Conservation (phyloP, 495 filamentous ascomycete genomes). For the Penicillium lividum region DNA sequence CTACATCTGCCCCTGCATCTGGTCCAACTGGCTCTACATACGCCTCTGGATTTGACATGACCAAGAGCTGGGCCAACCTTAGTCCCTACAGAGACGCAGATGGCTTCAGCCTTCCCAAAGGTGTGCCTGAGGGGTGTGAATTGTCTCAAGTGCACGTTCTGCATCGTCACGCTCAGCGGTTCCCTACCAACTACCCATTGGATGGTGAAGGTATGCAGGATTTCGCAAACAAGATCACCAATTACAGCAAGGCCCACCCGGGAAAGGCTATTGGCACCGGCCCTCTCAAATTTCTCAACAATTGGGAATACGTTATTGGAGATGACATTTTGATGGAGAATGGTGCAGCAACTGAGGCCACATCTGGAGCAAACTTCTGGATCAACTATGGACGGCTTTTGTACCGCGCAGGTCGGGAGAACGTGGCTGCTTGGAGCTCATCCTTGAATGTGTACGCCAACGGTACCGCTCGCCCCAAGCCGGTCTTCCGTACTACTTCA, state of each 20-base stretch:
- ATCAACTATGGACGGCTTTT: constrained; percentile 52
- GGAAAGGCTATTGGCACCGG: constrained; percentile 36
- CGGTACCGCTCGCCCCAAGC: constrained; percentile 45
- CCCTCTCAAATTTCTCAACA: constrained; percentile 50
- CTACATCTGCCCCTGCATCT: background rate
- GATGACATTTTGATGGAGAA: constrained; percentile 44
- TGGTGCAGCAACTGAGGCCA: constrained; percentile 53
- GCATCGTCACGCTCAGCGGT: constrained; percentile 56
- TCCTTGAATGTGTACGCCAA: constrained; percentile 45
- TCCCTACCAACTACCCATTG: constrained; percentile 39
- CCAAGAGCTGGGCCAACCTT: constrained; percentile 47
- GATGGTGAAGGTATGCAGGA: constrained; percentile 52
- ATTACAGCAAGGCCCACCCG: constrained; percentile 3
- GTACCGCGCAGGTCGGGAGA: constrained; percentile 44
- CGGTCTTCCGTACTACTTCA: constrained; percentile 50
- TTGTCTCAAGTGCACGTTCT: constrained; percentile 53
- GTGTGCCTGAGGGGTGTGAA: constrained; percentile 53
- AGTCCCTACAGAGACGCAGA: constrained; percentile 46
- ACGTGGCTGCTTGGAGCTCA: constrained; percentile 42
- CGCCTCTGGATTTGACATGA: constrained; percentile 40
- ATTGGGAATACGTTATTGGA: constrained; percentile 49
- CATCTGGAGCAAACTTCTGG: constrained; percentile 53
- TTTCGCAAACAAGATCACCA: constrained; percentile 43
- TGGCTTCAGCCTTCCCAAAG: constrained; percentile 44
- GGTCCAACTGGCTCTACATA: constrained; percentile 31